Evolutionary conservation across 2,329 filamentous ascomycete species (phyloP), one percentile per base, ranked within the genome.

Genomic region (Arthrobotrys sinensis): DNA sequence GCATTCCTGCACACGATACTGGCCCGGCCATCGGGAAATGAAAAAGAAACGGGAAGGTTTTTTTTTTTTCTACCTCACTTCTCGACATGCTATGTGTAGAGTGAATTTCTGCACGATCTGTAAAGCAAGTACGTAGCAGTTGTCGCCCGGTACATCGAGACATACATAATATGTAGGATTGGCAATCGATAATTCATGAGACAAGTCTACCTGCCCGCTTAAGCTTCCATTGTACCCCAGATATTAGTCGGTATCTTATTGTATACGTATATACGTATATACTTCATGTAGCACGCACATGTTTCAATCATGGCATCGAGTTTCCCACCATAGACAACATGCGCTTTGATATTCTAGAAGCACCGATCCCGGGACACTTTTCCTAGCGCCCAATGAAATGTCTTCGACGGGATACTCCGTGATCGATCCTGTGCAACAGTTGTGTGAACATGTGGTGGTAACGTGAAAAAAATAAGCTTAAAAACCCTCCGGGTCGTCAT

Each of bases 21-120:
- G 43, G 60, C 55, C 55, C 55, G 55, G 55, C 66, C 57, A 64
- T 64, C 68, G 68, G 60, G 68, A 72, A 72, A 72, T 73, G 69
- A 73, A 66, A 73, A 73, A 73, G 69, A 73, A 65, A 63, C 60
- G 69, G 64, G 64, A 60, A 24, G 53, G 65, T 73, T 73, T 57
- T 57, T 65, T 48, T 60, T 46, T 43, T 7, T 57, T 45, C 8
- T 46, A 45, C 36, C 45, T 45, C 14, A 6, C 40, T 43, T 24
- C 28, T 67, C 32, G n/a, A 53, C 34, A 24, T 52, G 3, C 19
- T 12, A 4, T 28, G 16, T 4, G 12, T 48, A 40, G 55, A 40
- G 65, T 60, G 50, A 69, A 50, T 46, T 60, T 68, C 50, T 57
- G 36, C 48, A 57, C 50, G 24, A 24, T 48, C 24, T 50, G n/a